Base-by-base conservation (phyloP, 2,329 filamentous ascomycete species). In the Fusarium guadeloupense region DNA sequence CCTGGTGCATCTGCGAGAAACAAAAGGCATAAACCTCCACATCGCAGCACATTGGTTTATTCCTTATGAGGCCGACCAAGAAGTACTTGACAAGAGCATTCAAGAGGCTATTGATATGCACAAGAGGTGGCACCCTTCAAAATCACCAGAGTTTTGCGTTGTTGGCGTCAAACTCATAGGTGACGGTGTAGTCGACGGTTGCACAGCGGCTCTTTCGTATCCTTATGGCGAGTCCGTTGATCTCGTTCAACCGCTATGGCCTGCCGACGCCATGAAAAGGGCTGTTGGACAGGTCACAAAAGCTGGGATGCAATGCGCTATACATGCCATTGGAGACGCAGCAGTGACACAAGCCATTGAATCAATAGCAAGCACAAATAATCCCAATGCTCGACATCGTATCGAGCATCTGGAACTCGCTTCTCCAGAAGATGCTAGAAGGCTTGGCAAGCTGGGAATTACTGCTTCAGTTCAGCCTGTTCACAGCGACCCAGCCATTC, bases 361-460 rank as follows among this genome's bases (percentile, higher is more conserved):
- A 61, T 80, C 79, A 0, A 77, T 89, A 14, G 82, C 74, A 17
- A 72, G 66, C 54, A 76, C 74, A 43, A 77, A 74, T 0, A 75
- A 73, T 57, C 77, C 79, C 0, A 77, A 76, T 1, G 78, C 80
- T 8, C 80, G 87, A 3, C 87, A 87, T 44, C 80, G 87, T 14
- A 85, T 89, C 62, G 87, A 89, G 72, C 87, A 89, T 67, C 75
- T 89, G 4, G 87, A 89, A 69, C 77, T 89, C 25, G 78, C 85
- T 0, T 79, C 79, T 0, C 76, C 78, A 0, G 76, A 78, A 51
- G 87, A 89, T 63, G 86, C 84, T 1, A 75, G 68, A 3, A 76
- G 86, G 1, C 78, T 89, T 1, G 86, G 85, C 6, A 68, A 75
- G 20, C 74, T 87, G 5, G 85, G 86, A 42, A 87, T 89, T 72